Evolutionary conservation across 768 basidiomycete species (phyloP), one percentile per base, ranked within the genome.

Genomic region (Lactifluus hygrophoroides): DNA sequence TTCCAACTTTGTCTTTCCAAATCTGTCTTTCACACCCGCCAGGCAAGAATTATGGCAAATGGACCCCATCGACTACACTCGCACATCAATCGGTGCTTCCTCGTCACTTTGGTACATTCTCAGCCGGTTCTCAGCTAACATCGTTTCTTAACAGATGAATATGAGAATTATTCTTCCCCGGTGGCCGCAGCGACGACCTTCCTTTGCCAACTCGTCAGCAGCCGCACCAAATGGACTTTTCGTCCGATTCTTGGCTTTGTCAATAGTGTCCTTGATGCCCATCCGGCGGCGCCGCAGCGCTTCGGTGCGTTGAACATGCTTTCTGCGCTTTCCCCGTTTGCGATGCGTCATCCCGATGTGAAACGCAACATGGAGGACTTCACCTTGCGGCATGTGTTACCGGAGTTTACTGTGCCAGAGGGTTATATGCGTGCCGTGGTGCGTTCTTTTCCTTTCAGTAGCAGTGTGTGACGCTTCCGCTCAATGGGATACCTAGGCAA

Each of bases 261-360:
- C 63, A 87, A 92, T 68, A 75, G 73, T 5, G 77, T 92, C n/a
- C 74, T 93, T 32, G 74, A 78, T 51, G 81, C 82, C 80, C 88
- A 74, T 46, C 76, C 83, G 2, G 59, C 80, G 1, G 69, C 88
- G 5, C 72, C 80, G 23, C 85, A 94, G 62, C 81, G 84, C 46
- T 94, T 88, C 65, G 93, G 91, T 46, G 93, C 88, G 2, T 75
- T 95, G 37, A 89, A 88, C 66, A 90, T 94, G 80, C 83, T 83
- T 11, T 79, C 85, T 28, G 83, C 83, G 0, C 77, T 94, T 3
- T 85, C 84, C 0, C 81, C 82, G 0, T 85, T 86, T 74, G 86
- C 93, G 65, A 86, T 92, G 83, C 82, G 82, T 53, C 90, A 92
- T 67, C 88, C 90, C 9, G 84, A 88, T 34, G 86, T 92, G 59